Conservation (phyloP, 495 filamentous ascomycete species). For the Xylaria telfairii region DNA sequence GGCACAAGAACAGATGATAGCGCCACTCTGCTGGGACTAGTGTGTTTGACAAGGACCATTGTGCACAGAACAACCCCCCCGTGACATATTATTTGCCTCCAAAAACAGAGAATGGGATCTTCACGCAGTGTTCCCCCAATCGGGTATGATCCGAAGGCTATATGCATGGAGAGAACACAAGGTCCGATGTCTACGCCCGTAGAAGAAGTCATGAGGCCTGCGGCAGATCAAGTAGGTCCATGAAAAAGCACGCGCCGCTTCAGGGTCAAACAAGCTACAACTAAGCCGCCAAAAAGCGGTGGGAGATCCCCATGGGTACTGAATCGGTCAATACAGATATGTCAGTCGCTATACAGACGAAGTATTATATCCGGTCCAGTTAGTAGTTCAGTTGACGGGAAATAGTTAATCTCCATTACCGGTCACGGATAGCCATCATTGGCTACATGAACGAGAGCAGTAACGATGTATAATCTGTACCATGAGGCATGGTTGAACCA, state of each 20-base stretch:
- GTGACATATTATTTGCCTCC: neutral
- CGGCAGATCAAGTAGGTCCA: neutral
- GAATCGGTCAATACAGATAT: neutral
- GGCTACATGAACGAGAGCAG: neutral
- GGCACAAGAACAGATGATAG: neutral
- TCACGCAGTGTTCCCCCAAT: neutral
- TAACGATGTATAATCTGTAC: neutral
- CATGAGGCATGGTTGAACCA: neutral
- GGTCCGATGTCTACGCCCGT: neutral
- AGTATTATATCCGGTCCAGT: neutral
- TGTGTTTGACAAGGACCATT: neutral
- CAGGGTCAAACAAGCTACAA: neutral
- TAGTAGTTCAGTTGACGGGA: neutral
- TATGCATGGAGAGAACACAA: neutral
- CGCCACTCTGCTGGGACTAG: neutral
- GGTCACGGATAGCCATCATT: neutral
- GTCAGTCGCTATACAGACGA: neutral
- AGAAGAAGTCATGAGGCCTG: neutral
- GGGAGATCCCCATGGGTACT: neutral
- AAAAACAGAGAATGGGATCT: neutral
- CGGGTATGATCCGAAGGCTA: neutral
- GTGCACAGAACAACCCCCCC: neutral
- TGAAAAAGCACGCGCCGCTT: neutral
- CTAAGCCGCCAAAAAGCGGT: neutral
- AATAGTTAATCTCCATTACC: no score